These are phyloP conservation scores for Pharnaceum exiguum DNA, from an alignment of 148 eudicot species.

Conservation along the genomic window DNA sequence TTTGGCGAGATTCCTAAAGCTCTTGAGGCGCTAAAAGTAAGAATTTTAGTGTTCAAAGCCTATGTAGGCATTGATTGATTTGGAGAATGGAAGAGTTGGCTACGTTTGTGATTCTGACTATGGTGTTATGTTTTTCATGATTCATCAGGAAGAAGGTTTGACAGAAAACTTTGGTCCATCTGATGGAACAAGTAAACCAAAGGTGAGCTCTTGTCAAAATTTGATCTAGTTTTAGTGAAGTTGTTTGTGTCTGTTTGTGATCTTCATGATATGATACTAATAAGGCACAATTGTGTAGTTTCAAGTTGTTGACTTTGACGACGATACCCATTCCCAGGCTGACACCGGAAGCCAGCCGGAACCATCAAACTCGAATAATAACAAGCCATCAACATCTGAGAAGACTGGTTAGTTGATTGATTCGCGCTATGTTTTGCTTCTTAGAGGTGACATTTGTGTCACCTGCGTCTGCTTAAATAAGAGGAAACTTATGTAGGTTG, in stretches of 20 bases:
- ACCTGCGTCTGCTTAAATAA: not conserved
- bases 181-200: slow-evolving; percentile 27
- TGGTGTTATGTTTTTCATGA: not conserved
- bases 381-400: slow-evolving; percentile 34
- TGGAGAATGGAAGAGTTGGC: not conserved
- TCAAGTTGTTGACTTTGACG: slow-evolving; percentile 70
- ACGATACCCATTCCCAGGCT: slow-evolving; percentile 34
- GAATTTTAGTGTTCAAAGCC: not conserved
- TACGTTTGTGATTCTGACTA: not conserved
- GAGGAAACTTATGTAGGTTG: not conserved
- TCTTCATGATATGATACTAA: not conserved
- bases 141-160: slow-evolving; percentile 66
- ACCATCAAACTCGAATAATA: slow-evolving; percentile 26
- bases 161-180: slow-evolving; percentile 42
- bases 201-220: slow-evolving; percentile 31
- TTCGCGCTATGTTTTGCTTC: not conserved
- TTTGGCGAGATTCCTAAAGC: slow-evolving; percentile 68
- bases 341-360: slow-evolving; percentile 54
- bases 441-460: not conserved
- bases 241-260: not conserved
- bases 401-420: slow-evolving; percentile 48
- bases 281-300: not conserved
- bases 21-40: slow-evolving; percentile 64
- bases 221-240: not conserved
- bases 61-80: not conserved